Base-by-base conservation (phyloP, 225 moss, liverwort and hornwort genomes). In the Climacium dendroides region DNA sequence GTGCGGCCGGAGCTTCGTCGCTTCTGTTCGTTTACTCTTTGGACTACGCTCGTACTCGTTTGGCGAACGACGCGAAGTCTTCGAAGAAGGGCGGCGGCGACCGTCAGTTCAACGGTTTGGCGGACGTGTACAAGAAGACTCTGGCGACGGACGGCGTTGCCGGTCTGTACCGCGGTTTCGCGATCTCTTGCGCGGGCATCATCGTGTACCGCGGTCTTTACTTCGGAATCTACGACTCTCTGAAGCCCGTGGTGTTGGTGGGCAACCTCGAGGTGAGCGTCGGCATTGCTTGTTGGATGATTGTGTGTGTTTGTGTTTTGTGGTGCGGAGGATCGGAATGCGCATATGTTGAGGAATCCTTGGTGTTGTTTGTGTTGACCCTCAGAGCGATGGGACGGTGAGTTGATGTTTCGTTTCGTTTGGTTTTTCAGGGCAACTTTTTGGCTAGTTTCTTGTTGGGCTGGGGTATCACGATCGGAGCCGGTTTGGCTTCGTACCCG, bases 1-100 rank as follows among this genome's bases (percentile, higher is more conserved):
- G 92, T n/a, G 94, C 94, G 1, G 94, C 94, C 2, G 94, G 94
- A 39, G 94, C 93, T 7, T 93, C 94, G 8, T 94, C 94, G 22
- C 78, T 91, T 52, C 52, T 91, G 88, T 91, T 88, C 83, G 91
- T 91, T 86, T 90, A 90, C 85, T 87, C 85, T 28, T 30, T 90
- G 87, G 90, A 90, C 47, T 90, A 88, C 62, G 90, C 87, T 4
- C 76, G 90, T 26, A 90, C 90, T 4, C 90, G 90, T 59, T 70
- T 90, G 7, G 61, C 90, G 45, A 88, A 90, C 87, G 90, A 92
- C 83, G 19, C 92, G 76, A 91, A 89, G 83, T 91, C 90, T 85
- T 71, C 83, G 9, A 83, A 78, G 83, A 83, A 78, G 83, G 83
- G 71, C 61, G 89, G 87, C 43, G 83, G 83, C 15, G 83, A 72